phyloP scores from a whole-genome alignment of 1,284 basidiomycete genomes.

The Sanghuangporus weigelae region DNA sequence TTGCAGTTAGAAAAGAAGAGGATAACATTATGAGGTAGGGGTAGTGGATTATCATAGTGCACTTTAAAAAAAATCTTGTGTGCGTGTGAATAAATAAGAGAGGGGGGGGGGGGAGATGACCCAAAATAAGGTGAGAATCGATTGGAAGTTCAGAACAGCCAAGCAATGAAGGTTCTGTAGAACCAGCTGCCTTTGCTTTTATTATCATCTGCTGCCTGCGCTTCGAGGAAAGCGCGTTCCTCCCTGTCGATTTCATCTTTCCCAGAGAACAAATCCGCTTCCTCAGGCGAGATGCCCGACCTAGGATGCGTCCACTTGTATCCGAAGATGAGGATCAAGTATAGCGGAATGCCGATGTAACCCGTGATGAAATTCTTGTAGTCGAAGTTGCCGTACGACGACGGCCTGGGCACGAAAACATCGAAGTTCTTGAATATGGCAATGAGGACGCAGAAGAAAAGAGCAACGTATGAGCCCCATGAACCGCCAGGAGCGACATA shows the following conservation, averaged over 20 bases:
- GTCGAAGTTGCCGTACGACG: constrained; percentile 9
- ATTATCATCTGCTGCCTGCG: constrained; percentile 3
- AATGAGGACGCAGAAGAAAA: constrained; percentile 54
- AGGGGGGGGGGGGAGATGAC: not conserved
- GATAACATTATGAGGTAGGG: not conserved
- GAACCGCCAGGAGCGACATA: constrained; percentile 69
- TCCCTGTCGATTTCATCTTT: constrained; percentile 16
- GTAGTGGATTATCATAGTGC: not conserved
- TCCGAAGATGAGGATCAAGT: constrained; percentile 10
- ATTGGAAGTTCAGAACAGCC: constrained; percentile 7
- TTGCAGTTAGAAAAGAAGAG: not conserved
- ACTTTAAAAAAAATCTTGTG: not conserved
- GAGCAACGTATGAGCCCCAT: constrained; percentile 56
- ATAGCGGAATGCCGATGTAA: constrained; percentile 15
- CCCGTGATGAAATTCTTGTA: constrained; percentile 13
- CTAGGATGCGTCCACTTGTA: constrained; percentile 12
- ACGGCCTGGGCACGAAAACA: constrained; percentile 34
- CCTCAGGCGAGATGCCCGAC: constrained; percentile 2
- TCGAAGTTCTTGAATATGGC: constrained; percentile 68
- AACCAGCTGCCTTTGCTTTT: constrained; percentile 1
- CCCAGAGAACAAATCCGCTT: constrained; percentile 13
- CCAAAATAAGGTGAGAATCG: not conserved
- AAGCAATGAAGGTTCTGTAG: constrained; percentile 10
- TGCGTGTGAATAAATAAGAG: not conserved
- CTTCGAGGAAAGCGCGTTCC: constrained; percentile 26